Percentiles rank a stretch among this genome's conserved stretches.
phyloP scores from a whole-genome alignment of 768 basidiomycete species.

The Lactarius tabidus region DNA sequence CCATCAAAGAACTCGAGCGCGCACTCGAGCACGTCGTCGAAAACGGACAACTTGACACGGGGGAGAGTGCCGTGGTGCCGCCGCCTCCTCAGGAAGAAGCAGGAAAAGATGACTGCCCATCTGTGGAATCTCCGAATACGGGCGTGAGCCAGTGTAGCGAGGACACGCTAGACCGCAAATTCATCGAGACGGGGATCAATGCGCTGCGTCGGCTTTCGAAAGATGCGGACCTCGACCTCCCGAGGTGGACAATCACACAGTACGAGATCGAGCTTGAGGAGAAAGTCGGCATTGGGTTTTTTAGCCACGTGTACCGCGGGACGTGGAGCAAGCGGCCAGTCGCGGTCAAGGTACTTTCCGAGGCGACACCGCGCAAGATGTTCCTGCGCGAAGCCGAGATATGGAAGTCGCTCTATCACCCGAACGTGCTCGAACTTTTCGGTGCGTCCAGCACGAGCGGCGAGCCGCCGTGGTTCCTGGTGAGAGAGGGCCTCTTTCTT shows the following conservation, averaged over 20 bases:
- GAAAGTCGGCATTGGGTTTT: slow-evolving; percentile 71
- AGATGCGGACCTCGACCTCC: slow-evolving; percentile 36
- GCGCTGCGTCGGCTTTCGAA: slow-evolving; percentile 60
- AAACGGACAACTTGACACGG: no score
- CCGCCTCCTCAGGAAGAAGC: background rate
- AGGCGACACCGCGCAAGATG: slow-evolving; percentile 53
- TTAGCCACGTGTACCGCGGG: slow-evolving; percentile 76
- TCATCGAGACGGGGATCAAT: slow-evolving; percentile 65
- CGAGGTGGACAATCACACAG: slow-evolving; percentile 76
- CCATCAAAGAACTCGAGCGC: no score
- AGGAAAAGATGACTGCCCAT: background rate
- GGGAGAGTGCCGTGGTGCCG: no score
- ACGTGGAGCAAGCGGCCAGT: slow-evolving; percentile 62
- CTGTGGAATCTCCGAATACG: background rate
- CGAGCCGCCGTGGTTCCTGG: slow-evolving; percentile 71
- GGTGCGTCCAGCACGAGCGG: slow-evolving; percentile 72
- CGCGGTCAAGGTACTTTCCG: slow-evolving; percentile 68
- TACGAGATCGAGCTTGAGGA: slow-evolving; percentile 72
- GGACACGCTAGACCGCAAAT: slow-evolving; percentile 63
- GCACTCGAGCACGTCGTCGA: no score
- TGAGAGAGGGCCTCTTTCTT: slow-evolving; percentile 7
- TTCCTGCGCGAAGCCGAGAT: slow-evolving; percentile 68
- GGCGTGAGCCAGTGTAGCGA: slow-evolving; percentile 20
- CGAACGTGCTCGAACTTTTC: slow-evolving; percentile 66
- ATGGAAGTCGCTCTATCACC: slow-evolving; percentile 67